These are phyloP conservation scores for Desmodesmus armatus DNA, from an alignment of 139 green algal species.

Conservation along the genomic window DNA sequence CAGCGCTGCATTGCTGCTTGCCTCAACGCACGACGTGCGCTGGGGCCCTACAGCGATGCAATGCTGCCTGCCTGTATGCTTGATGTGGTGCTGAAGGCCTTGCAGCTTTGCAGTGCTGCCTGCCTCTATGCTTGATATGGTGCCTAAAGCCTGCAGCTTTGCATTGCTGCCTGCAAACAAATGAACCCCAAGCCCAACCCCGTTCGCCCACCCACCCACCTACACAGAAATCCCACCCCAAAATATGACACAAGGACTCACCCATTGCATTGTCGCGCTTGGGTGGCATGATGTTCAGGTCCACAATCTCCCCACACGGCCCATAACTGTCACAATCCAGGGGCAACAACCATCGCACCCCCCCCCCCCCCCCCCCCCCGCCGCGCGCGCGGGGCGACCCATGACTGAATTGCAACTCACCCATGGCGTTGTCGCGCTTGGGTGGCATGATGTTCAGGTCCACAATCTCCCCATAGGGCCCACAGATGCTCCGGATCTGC, in stretches of 20 bases:
- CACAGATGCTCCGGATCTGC: conserved; percentile 76
- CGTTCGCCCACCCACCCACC: no score
- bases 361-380: no score
- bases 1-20: no score
- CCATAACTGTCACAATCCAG: not conserved
- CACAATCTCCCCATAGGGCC: conserved; percentile 80
- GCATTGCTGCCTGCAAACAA: not conserved
- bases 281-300: conserved; percentile 70
- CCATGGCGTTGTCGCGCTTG: conserved; percentile 39
- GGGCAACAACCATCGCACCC: no score
- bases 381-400: no score
- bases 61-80: not conserved
- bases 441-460: conserved; percentile 71
- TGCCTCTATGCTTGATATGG: no score
- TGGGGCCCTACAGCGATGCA: not conserved
- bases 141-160: not conserved
- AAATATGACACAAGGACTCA: not conserved
- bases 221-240: no score
- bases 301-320: conserved; percentile 80
- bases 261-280: conserved; percentile 42
- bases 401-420: no score
- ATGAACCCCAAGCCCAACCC: not conserved
- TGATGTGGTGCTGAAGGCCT: not conserved
- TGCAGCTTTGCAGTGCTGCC: not conserved
- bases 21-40: no score